Conservation (phyloP, 202 grass and related monocot genomes). For the Setaria italica region DNA sequence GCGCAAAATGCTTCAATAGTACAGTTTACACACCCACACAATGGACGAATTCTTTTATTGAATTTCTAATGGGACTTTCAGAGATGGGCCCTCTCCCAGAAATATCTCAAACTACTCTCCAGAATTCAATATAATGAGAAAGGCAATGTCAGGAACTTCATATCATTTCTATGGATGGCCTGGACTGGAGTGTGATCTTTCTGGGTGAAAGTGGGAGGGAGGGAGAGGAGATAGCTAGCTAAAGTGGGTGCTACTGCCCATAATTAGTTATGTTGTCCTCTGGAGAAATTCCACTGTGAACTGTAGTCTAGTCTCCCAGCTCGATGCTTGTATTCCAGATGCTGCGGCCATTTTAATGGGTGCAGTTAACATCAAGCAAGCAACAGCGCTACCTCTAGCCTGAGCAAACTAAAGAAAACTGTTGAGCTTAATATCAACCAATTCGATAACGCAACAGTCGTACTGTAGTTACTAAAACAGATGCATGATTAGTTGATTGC, state of each 20-base stretch:
- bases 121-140: background rate
- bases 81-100: background rate
- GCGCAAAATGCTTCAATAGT: conserved; percentile 21
- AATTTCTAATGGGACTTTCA: conserved; percentile 14
- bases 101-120: background rate
- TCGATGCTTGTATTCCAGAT: conserved; percentile 42
- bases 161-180: background rate
- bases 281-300: conserved; percentile 43
- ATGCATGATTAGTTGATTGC: background rate
- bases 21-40: conserved; percentile 33
- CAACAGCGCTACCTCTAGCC: background rate
- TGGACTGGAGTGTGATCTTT: background rate
- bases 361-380: conserved; percentile 1
- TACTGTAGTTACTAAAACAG: background rate
- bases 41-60: conserved; percentile 9
- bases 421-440: background rate
- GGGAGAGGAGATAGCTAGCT: background rate
- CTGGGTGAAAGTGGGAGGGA: background rate
- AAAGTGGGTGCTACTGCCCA: background rate
- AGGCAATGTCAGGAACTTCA: background rate
- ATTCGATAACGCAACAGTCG: background rate
- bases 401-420: background rate
- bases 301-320: conserved; percentile 51
- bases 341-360: conserved; percentile 16
- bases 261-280: conserved; percentile 14